A percentile compares a stretch with the other conserved stretches of the same genome.
These are phyloP conservation scores for Leonotis leonurus DNA, from an alignment of 257 asterid species.

Conservation along the genomic window DNA sequence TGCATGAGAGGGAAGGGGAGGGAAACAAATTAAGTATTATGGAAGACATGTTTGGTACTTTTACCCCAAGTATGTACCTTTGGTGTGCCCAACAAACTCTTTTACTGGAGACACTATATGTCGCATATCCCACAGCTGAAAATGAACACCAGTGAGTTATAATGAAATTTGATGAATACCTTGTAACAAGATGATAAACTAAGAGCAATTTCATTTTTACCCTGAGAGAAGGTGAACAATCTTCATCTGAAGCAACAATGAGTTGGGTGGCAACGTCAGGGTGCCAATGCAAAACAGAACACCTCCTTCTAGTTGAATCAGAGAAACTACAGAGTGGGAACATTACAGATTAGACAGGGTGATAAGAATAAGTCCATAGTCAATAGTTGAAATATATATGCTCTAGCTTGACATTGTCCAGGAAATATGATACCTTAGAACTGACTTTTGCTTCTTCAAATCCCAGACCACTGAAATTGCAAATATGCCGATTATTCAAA, in stretches of 20 bases:
- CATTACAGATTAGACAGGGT: constrained; percentile 27
- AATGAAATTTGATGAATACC: not conserved
- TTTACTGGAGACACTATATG: constrained; percentile 77
- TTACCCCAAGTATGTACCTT: constrained; percentile 41
- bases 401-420: not conserved
- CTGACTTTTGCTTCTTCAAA: constrained; percentile 91
- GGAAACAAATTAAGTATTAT: not conserved
- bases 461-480: constrained; percentile 86
- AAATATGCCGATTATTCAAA: constrained; percentile 23
- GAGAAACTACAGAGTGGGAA: constrained; percentile 52
- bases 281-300: constrained; percentile 97
- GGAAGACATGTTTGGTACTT: not conserved
- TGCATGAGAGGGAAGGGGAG: not conserved
- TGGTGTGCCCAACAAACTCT: constrained; percentile 93
- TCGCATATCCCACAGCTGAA: constrained; percentile 98
- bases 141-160: not conserved
- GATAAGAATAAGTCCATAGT: not conserved
- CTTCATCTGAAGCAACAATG: constrained; percentile 96
- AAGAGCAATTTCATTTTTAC: constrained; percentile 33
- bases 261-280: constrained; percentile 94
- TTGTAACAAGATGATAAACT: constrained; percentile 3
- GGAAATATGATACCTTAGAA: constrained; percentile 48
- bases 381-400: constrained; percentile 4
- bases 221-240: constrained; percentile 76
- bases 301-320: constrained; percentile 72